Evolutionary conservation across 306 rosid species (phyloP).

Genomic region (Gastrolobium bilobum): DNA sequence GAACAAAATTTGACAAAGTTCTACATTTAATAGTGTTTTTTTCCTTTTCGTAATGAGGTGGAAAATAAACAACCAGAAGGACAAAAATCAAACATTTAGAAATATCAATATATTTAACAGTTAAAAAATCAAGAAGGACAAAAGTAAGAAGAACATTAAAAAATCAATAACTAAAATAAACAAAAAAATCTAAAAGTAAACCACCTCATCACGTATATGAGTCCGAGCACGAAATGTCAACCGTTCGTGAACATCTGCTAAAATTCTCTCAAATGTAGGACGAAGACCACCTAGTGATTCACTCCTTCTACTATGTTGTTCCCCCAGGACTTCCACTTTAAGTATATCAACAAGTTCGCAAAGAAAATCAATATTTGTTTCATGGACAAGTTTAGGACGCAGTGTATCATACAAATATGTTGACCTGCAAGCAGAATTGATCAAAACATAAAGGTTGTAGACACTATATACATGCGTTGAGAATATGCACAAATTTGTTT

Average conservation of each 20-base stretch:
- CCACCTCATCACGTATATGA: conserved; percentile 92
- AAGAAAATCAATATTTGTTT: conserved; percentile 89
- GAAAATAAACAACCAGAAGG: conserved; percentile 28
- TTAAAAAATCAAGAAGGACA: background rate
- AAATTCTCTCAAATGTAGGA: conserved; percentile 93
- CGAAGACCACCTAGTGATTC: conserved; percentile 89
- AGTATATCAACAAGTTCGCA: conserved; percentile 98
- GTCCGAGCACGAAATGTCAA: conserved; percentile 97
- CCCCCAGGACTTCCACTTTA: conserved; percentile 92
- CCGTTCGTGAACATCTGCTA: conserved; percentile 97
- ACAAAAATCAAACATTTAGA: conserved; percentile 26
- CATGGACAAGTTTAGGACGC: conserved; percentile 95
- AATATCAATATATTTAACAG: conserved; percentile 3
- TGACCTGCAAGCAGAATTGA: conserved; percentile 71
- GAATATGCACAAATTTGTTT: conserved; percentile 28
- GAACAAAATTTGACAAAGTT: conserved; percentile 20
- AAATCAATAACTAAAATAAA: conserved; percentile 21
- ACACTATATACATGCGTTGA: conserved; percentile 6
- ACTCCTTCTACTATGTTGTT: conserved; percentile 75
- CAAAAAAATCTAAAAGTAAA: conserved; percentile 22
- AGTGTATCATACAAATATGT: conserved; percentile 90
- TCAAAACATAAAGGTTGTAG: conserved; percentile 29
- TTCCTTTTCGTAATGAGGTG: conserved; percentile 16
- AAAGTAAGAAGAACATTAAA: background rate
- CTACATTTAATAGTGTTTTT: conserved; percentile 19